Evolutionary conservation across 345 rosid genomes (phyloP), one percentile per base, ranked within the genome.

Genomic region (Syzygium aqueum): DNA sequence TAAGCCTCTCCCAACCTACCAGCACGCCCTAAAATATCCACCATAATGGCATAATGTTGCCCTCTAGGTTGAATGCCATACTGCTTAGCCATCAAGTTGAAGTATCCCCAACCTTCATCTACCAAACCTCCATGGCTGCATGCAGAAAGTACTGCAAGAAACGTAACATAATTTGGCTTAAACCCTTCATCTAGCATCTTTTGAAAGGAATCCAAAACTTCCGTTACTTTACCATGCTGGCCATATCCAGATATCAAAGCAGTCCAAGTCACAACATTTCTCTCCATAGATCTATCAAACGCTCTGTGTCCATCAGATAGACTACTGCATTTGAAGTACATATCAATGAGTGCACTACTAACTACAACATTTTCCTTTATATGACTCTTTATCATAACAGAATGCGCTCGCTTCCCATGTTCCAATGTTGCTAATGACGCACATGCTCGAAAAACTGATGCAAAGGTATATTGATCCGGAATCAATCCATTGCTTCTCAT

Each of bases 251-350:
- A 93, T 90, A 95, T 94, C 88, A 95, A 90, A 13, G 95, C 91
- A 61, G 96, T 96, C 97, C 97, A 95, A 1, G 96, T 92, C 27
- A 96, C 85, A 28, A 93, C 93, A 89, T 94, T 94, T 87, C 93
- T 92, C 84, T 78, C 85, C 14, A 53, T 73, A 82, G 91, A 89
- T 25, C 87, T 87, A 89, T 91, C 89, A 50, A 95, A 95, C 50
- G 88, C 93, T 86, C 54, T 89, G 3, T 84, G 92, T 56, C 95
- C 95, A 85, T 92, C 95, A 84, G 86, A 80, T 53, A 92, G 92
- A 89, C 88, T 91, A 88, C 98, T 92, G 91, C 97, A 94, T 90
- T 94, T 95, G 85, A 94, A 95, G 88, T 95, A 95, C 97, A 95
- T 95, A 90, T 94, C 95, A 77, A 94, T 89, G 84, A 94, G 96